Base-by-base conservation (phyloP, 257 asterid genomes). In the Solanum pennellii region DNA sequence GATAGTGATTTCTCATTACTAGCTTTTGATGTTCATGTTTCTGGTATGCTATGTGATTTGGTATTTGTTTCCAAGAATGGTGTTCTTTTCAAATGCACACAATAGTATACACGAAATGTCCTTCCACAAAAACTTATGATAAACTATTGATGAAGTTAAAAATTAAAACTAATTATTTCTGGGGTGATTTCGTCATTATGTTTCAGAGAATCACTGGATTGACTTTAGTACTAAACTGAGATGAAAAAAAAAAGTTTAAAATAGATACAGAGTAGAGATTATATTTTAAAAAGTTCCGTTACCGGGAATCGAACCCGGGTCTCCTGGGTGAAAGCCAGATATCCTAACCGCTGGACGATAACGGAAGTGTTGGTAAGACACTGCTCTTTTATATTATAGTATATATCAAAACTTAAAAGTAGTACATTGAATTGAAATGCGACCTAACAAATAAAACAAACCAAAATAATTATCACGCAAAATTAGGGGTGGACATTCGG, bases 261-360 rank as follows among this genome's bases (percentile, higher is more conserved):
- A 21, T 60, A 9, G 27, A 60, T 60, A 3, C 6, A 3, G 13
- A 21, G 68, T 21, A 62, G 7, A 23, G 23, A 62, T 23, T 29
- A n/a, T 16, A 44, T 16, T 3, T 11, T 0, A 10, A 66, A 82
- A 86, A 2, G 0, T 91, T 94, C 96, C 98, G 90, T 90, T 92
- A 96, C 97, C 97, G 98, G 97, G 98, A 96, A 92, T 94, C 91
- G 97, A 94, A 96, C 97, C 98, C 95, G 98, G 98, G 97, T 94
- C 98, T 52, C 96, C 95, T 92, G 94, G 98, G 97, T 93, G 98
- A 93, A 94, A 95, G 96, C 98, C 97, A 95, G 95, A 94, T 94
- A 94, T 96, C 99, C 99, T 96, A 92, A 94, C 98, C 97, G 93
- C 95, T 93, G 96, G 98, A 94, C 95, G 94, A 93, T 95, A 92